Evolutionary conservation across 202 grass and related monocot genomes (phyloP).

Genomic region (Brachypodium distachyon): DNA sequence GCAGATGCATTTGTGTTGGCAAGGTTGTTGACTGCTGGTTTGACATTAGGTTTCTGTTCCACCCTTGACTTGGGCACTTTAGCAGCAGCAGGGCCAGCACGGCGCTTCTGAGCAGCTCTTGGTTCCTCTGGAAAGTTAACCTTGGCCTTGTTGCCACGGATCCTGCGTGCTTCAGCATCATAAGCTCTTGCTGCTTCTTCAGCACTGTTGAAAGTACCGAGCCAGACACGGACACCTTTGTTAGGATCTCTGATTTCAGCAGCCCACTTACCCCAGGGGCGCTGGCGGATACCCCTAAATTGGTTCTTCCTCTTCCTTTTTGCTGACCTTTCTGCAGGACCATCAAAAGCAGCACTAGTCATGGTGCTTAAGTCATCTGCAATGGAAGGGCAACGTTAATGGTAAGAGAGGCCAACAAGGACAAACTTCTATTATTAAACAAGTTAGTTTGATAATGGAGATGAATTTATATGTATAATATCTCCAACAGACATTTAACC

Average conservation of each 20-base stretch:
- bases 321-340: conserved; percentile 30
- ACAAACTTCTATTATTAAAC: not conserved
- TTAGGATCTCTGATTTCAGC: conserved; percentile 96
- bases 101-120: conserved; percentile 28
- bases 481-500: not conserved
- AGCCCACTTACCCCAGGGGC: conserved; percentile 99
- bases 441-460: not conserved
- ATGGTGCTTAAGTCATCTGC: conserved; percentile 44
- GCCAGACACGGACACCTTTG: conserved; percentile 93
- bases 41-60: conserved; percentile 29
- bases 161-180: conserved; percentile 77
- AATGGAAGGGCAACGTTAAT: not conserved
- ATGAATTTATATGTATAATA: not conserved
- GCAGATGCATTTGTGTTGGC: conserved; percentile 22
- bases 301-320: conserved; percentile 93
- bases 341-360: conserved; percentile 35
- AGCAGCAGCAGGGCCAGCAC: not conserved
- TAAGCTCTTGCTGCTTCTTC: conserved; percentile 98
- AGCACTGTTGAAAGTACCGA: conserved; percentile 91
- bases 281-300: conserved; percentile 90
- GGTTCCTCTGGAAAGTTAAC: conserved; percentile 72
- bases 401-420: not conserved
- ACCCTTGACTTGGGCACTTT: conserved; percentile 32
- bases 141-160: conserved; percentile 97
- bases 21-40: conserved; percentile 17